A percentile compares a stretch with the other conserved stretches of the same genome.
Conservation (phyloP, 2,329 filamentous ascomycete species). For the Arthrobotrys musiformis region DNA sequence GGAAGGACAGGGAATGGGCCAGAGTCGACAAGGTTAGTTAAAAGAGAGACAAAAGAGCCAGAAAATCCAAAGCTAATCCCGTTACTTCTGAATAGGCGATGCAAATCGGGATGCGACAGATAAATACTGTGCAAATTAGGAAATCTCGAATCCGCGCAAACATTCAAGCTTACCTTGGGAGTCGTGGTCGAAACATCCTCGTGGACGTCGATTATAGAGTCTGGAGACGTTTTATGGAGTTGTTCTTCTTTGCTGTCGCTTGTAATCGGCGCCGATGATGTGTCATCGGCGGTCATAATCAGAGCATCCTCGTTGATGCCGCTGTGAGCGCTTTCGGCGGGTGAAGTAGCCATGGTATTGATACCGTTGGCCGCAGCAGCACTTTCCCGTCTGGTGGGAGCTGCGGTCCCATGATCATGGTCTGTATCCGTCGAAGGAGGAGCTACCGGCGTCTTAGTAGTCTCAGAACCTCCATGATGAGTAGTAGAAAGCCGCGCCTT, state of each 20-base stretch:
- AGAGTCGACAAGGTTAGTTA: constrained; percentile 39
- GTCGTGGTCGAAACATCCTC: neutral
- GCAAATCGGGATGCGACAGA: constrained; percentile 30
- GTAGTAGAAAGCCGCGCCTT: constrained; percentile 15
- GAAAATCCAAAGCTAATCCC: constrained; percentile 34
- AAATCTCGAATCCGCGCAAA: constrained; percentile 49
- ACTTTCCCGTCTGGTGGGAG: neutral
- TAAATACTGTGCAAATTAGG: constrained; percentile 47
- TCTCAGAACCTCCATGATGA: constrained; percentile 2
- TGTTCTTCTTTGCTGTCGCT: neutral
- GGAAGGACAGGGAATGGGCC: constrained; percentile 26
- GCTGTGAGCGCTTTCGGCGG: constrained; percentile 32
- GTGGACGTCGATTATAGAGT: neutral
- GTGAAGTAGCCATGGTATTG: constrained; percentile 10
- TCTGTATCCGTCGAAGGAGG: constrained; percentile 15
- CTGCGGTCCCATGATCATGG: constrained; percentile 11
- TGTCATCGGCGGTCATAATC: constrained; percentile 1
- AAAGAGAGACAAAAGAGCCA: constrained; percentile 28
- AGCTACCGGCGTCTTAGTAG: neutral
- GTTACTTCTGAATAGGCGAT: constrained; percentile 30
- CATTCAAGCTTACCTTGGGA: constrained; percentile 37
- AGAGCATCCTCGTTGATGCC: constrained; percentile 11
- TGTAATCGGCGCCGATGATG: constrained; percentile 12
- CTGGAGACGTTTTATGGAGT: neutral
- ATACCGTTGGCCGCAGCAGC: constrained; percentile 4